A percentile compares a stretch with the other conserved stretches of the same genome.
phyloP scores from a whole-genome alignment of 164 flowering plant genomes.

The Umbellularia californica region DNA sequence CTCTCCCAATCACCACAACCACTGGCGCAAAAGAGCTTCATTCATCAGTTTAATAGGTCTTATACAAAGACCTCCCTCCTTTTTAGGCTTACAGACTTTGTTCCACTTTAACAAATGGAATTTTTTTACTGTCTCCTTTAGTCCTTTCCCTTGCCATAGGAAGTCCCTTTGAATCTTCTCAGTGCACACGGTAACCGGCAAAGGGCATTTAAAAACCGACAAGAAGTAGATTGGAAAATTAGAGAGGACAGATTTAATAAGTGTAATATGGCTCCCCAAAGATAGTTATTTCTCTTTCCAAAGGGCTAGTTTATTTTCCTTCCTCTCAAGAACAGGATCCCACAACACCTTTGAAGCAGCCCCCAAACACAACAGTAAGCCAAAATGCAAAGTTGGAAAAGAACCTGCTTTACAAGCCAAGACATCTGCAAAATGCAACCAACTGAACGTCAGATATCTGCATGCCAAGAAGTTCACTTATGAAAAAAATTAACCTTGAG shows the following conservation, averaged over 20 bases:
- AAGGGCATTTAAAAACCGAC: background rate
- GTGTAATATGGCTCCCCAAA: background rate
- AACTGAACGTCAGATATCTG: background rate
- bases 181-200: background rate
- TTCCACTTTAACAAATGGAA: background rate
- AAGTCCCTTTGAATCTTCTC: background rate
- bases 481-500: background rate
- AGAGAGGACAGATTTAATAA: background rate
- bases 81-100: background rate
- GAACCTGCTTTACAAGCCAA: background rate
- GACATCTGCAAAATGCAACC: background rate
- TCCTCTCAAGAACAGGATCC: background rate
- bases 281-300: background rate
- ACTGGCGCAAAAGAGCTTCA: too few species aligned
- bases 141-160: background rate
- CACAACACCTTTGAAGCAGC: background rate
- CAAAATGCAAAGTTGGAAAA: background rate
- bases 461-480: background rate
- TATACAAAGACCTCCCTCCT: too few species aligned
- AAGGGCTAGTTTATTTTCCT: background rate
- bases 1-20: too few species aligned
- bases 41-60: too few species aligned
- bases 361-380: background rate
- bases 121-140: background rate
- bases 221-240: background rate